Evolutionary conservation across 108 stramenopile genomes (phyloP), one percentile per base, ranked within the genome.

Genomic region (Cyclotella baltica): DNA sequence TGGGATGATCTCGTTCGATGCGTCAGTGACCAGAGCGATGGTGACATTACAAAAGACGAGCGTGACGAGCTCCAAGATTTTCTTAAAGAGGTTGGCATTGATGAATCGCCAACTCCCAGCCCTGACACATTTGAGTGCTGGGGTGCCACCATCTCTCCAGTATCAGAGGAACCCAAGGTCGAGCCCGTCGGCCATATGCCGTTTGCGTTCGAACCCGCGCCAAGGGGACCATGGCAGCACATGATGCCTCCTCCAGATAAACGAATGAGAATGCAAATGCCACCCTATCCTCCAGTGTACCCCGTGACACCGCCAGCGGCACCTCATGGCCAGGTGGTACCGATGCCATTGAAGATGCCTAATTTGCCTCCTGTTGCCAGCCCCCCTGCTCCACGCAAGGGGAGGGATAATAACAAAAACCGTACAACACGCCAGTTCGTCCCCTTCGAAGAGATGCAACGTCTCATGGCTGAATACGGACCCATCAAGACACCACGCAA

Each of bases 401-500:
- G 34, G 10, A 55, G 34, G 59, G 48, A 51, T 22, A 38, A 38
- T 23, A 31, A 67, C 48, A 67, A 67, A 51, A 29, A 67, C 37
- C 33, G 67, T 1, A 67, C 67, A 10, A 67, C 67, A 2, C 67
- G 67, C 33, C 67, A 67, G 23, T 67, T 52, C 35, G 67, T 67
- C 4, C 67, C 67, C 16, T 67, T 67, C 18, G 67, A 67, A 37
- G 67, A 67, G 29, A 67, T 67, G 67, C 67, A 67, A 67, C 67
- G 67, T 37, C 67, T 67, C 29, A 67, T 67, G 67, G 31, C 48
- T 22, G 20, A 35, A 2, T 67, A 67, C 23, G 67, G 67, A 16
- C 69, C 69, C 22, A 70, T 57, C 36, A 57, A 43, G 57, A 40
- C 69, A 31, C 69, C 53, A 8, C 69, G 55, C 10, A 70, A 40